Percentiles rank a stretch among this genome's conserved stretches.
These are phyloP conservation scores for Trapa bicornis DNA, from an alignment of 345 rosid genomes.

Conservation along the genomic window DNA sequence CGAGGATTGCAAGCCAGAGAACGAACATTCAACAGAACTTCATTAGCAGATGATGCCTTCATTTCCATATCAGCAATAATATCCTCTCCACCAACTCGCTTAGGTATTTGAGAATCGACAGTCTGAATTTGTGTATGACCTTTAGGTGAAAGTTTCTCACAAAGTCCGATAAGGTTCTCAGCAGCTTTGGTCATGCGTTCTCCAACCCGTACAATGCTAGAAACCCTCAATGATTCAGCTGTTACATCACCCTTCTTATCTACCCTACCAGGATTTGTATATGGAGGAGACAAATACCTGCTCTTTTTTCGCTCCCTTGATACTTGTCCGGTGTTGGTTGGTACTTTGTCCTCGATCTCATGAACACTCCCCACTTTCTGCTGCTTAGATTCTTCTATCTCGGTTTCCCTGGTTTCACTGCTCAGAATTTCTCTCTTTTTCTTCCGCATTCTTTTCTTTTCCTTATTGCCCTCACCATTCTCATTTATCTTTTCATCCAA, in stretches of 20 bases:
- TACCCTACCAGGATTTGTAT: slow-evolving; percentile 25
- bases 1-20: slow-evolving; percentile 40
- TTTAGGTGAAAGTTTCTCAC: slow-evolving; percentile 6
- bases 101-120: neutral
- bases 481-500: slow-evolving; percentile 1
- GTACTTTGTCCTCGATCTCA: slow-evolving; percentile 17
- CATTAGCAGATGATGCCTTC: slow-evolving; percentile 28
- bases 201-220: slow-evolving; percentile 16
- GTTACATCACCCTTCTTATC: slow-evolving; percentile 23
- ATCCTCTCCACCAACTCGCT: slow-evolving; percentile 8
- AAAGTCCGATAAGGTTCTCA: slow-evolving; percentile 12
- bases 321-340: slow-evolving; percentile 15
- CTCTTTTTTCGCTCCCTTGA: slow-evolving; percentile 81
- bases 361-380: slow-evolving; percentile 11
- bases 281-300: slow-evolving; percentile 76
- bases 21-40: slow-evolving; percentile 35
- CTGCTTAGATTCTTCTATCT: slow-evolving; percentile 17
- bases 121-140: neutral
- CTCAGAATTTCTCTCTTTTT: slow-evolving; percentile 11
- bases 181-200: slow-evolving; percentile 23
- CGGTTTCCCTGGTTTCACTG: slow-evolving; percentile 11
- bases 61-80: slow-evolving; percentile 26
- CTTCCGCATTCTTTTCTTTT: slow-evolving; percentile 21
- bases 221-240: slow-evolving; percentile 19
- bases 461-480: slow-evolving; percentile 14